phyloP scores from a whole-genome alignment of 2,329 filamentous ascomycete species.

The Sarocladium kiliense region DNA sequence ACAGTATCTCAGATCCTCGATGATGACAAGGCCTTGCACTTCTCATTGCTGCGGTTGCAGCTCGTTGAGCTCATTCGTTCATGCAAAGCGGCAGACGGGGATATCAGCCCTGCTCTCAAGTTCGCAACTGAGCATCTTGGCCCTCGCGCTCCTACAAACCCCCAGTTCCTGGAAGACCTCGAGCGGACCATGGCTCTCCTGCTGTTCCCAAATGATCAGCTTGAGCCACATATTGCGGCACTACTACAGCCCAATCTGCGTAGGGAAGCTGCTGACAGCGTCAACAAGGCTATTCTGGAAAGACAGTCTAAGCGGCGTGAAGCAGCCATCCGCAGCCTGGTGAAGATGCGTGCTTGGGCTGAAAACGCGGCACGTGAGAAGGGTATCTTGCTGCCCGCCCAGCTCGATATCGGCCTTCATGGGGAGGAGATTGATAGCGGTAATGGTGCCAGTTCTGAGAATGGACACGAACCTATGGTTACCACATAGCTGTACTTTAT shows the following conservation, averaged over 20 bases:
- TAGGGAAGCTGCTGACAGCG: constrained; percentile 75
- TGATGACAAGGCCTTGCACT: constrained; percentile 75
- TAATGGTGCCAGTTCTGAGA: constrained; percentile 21
- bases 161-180: constrained; percentile 76
- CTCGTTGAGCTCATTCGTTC: constrained; percentile 86
- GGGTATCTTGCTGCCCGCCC: constrained; percentile 25
- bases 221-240: constrained; percentile 69
- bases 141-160: constrained; percentile 76
- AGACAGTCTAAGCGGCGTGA: constrained; percentile 69
- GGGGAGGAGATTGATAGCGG: constrained; percentile 27
- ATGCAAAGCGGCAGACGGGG: constrained; percentile 62
- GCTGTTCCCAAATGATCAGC: constrained; percentile 76
- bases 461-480: constrained; percentile 47
- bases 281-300: constrained; percentile 83
- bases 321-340: constrained; percentile 74
- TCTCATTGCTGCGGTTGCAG: constrained; percentile 83
- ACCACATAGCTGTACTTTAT: constrained; percentile 35
- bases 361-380: constrained; percentile 54
- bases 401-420: constrained; percentile 31
- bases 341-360: constrained; percentile 80
- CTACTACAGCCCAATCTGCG: constrained; percentile 77
- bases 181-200: constrained; percentile 91
- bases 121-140: constrained; percentile 88
- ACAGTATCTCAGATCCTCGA: constrained; percentile 71
- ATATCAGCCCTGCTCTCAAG: constrained; percentile 73